A percentile compares a stretch with the other conserved stretches of the same genome.
Evolutionary conservation across 352 stramenopile species (phyloP).

Genomic region (Phytophthora sp.): DNA sequence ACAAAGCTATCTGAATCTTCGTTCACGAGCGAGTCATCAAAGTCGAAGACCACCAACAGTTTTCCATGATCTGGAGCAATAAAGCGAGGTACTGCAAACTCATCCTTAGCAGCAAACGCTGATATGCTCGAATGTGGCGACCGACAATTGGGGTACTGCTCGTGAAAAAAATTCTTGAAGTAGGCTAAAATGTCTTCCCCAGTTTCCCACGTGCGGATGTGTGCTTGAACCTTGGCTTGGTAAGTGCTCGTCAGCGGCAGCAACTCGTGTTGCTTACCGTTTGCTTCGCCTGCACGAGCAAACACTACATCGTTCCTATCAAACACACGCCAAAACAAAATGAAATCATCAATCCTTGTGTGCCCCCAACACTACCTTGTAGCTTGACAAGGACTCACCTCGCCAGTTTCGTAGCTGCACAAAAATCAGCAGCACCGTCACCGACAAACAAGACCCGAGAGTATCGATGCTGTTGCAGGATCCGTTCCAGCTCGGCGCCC

Average conservation of each 20-base stretch:
- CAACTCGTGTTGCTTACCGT: slow-evolving; percentile 1
- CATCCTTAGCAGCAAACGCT: not conserved
- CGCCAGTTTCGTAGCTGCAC: slow-evolving; percentile 42
- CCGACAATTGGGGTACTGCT: slow-evolving; percentile 18
- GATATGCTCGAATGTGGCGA: not conserved
- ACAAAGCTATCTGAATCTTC: slow-evolving; percentile 69
- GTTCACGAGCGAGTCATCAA: slow-evolving; percentile 59
- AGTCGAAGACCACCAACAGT: slow-evolving; percentile 60
- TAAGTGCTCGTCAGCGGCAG: slow-evolving; percentile 7
- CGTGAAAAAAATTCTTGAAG: slow-evolving; percentile 26
- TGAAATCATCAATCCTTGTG: not conserved
- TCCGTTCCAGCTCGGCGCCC: slow-evolving; percentile 47
- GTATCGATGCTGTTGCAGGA: slow-evolving; percentile 35
- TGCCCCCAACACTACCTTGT: too few relatives aligned
- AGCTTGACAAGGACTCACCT: too few relatives aligned
- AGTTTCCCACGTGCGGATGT: slow-evolving; percentile 11
- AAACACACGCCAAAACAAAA: not conserved
- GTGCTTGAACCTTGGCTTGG: slow-evolving; percentile 14
- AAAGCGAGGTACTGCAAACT: slow-evolving; percentile 4
- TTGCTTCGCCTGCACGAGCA: slow-evolving; percentile 7
- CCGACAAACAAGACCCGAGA: slow-evolving; percentile 63
- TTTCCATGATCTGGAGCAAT: slow-evolving; percentile 5
- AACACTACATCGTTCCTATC: slow-evolving; percentile 30
- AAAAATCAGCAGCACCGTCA: slow-evolving; percentile 59
- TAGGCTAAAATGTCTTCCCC: slow-evolving; percentile 25